phyloP scores from a whole-genome alignment of 140 eudicot species.

The Anethum foeniculum region DNA sequence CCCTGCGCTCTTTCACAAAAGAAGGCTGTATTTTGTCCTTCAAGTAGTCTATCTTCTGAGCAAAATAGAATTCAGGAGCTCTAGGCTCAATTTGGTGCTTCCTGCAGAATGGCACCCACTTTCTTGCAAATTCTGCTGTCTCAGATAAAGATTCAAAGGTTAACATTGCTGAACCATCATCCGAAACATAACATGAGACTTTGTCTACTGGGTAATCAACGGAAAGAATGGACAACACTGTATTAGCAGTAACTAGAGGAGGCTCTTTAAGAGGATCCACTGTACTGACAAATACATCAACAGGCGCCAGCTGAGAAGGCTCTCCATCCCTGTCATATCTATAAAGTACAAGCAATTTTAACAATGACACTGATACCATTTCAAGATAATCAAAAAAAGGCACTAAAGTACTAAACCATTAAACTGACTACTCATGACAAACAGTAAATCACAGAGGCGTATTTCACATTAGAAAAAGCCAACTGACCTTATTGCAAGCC shows the following conservation, averaged over 20 bases:
- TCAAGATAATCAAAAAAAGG: neutral
- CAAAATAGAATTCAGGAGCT: slow-evolving; percentile 33
- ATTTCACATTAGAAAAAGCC: neutral
- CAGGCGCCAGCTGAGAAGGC: slow-evolving; percentile 91
- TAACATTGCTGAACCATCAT: slow-evolving; percentile 94
- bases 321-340: slow-evolving; percentile 92
- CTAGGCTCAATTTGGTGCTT: slow-evolving; percentile 28
- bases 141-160: slow-evolving; percentile 82
- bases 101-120: slow-evolving; percentile 34
- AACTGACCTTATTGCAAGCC: slow-evolving; percentile 78
- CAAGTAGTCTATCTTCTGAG: slow-evolving; percentile 31
- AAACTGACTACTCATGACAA: neutral
- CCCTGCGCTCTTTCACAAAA: slow-evolving; percentile 30
- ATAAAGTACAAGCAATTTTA: slow-evolving; percentile 8
- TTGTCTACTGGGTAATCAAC: slow-evolving; percentile 75
- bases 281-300: slow-evolving; percentile 93
- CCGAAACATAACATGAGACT: slow-evolving; percentile 73
- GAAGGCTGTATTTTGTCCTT: slow-evolving; percentile 28
- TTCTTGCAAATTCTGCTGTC: slow-evolving; percentile 69
- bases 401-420: neutral
- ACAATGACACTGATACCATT: neutral
- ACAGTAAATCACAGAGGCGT: neutral
- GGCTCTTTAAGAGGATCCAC: slow-evolving; percentile 64
- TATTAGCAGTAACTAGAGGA: slow-evolving; percentile 78
- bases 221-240: slow-evolving; percentile 81